Percentiles rank a stretch among this genome's conserved stretches.
These are phyloP conservation scores for Auricularia sp. DNA, from an alignment of 768 basidiomycete species.

Conservation along the genomic window DNA sequence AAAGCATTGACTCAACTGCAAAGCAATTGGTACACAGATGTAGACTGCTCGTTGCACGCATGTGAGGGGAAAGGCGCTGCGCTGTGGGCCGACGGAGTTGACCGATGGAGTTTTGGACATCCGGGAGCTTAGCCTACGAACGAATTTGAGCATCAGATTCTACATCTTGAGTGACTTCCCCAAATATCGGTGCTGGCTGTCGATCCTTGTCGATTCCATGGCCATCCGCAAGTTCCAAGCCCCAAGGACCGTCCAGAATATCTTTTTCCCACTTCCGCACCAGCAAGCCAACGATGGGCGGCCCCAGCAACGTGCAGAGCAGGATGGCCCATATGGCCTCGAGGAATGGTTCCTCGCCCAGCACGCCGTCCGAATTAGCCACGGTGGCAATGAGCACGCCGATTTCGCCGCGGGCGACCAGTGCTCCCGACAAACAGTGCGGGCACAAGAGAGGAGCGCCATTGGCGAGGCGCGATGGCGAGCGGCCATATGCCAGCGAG, in stretches of 20 bases:
- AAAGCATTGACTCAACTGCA: no score
- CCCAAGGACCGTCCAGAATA: not conserved
- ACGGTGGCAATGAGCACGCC: conserved; percentile 48
- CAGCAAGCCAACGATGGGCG: conserved; percentile 21
- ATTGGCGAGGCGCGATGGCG: conserved; percentile 9
- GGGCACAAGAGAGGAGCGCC: conserved; percentile 6
- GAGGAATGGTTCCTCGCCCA: conserved; percentile 35
- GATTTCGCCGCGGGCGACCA: conserved; percentile 63
- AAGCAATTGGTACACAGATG: no score
- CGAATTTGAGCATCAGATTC: no score
- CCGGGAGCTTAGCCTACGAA: no score
- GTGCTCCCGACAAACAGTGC: conserved; percentile 41
- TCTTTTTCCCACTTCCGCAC: conserved; percentile 2
- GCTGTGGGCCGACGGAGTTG: no score
- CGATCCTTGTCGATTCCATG: no score
- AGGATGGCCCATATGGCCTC: conserved; percentile 51
- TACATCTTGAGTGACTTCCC: no score
- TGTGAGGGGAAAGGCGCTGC: no score
- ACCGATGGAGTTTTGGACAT: no score
- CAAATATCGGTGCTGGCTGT: no score
- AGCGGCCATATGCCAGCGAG: conserved; percentile 34
- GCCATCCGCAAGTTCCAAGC: not conserved
- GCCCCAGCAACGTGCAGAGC: conserved; percentile 43
- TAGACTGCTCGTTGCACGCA: no score
- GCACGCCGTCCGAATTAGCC: conserved; percentile 20